Evolutionary conservation across 768 basidiomycete genomes (phyloP).

Genomic region (Boletus huronensis): DNA sequence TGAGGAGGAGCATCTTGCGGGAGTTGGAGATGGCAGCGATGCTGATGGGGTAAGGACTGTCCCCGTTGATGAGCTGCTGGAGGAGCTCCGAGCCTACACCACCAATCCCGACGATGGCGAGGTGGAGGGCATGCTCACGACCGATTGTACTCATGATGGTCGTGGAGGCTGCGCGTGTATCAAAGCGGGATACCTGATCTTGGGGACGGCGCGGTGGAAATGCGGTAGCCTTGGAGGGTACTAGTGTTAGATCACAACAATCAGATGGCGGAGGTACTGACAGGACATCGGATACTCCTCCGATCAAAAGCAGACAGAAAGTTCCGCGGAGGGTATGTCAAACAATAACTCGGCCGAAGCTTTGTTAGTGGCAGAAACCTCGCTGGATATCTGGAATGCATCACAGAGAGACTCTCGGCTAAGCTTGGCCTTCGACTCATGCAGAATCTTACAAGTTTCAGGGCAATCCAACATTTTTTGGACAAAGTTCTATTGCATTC

Average conservation of each 20-base stretch:
- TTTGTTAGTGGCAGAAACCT: background rate
- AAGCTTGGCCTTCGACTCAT: too few species aligned
- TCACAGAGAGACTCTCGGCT: background rate
- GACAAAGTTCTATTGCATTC: conserved; percentile 27
- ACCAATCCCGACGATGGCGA: conserved; percentile 88
- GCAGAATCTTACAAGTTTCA: background rate
- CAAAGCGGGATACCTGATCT: background rate
- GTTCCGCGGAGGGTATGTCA: background rate
- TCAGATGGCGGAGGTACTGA: conserved; percentile 9
- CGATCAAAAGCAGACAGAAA: background rate
- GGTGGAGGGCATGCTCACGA: conserved; percentile 36
- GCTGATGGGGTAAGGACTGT: conserved; percentile 55
- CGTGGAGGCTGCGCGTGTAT: background rate
- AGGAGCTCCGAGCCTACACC: conserved; percentile 90
- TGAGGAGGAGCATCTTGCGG: conserved; percentile 53
- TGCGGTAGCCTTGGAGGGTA: background rate
- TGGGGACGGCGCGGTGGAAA: background rate
- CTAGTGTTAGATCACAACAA: conserved; percentile 12
- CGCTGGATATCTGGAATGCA: background rate
- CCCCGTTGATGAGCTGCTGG: conserved; percentile 60
- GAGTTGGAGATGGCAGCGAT: conserved; percentile 72
- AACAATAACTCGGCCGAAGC: conserved; percentile 10
- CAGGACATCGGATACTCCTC: background rate
- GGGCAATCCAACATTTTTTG: background rate
- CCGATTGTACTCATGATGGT: conserved; percentile 20